phyloP scores from a whole-genome alignment of 2,329 filamentous ascomycete genomes.

The Pseudohalonectria lignicola region DNA sequence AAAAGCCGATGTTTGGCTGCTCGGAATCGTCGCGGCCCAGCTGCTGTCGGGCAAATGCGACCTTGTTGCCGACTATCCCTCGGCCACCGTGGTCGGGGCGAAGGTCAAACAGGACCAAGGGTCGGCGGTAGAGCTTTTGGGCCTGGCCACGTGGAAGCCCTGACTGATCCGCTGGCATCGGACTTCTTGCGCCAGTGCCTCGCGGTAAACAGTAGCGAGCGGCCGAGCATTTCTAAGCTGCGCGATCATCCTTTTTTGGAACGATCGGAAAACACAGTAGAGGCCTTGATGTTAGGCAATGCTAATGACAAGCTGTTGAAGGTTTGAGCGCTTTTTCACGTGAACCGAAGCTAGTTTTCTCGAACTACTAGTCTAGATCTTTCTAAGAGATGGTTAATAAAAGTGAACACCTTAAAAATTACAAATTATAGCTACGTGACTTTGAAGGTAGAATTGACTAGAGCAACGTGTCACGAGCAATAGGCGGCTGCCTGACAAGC shows the following conservation, averaged over 20 bases:
- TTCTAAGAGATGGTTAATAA: too few species aligned
- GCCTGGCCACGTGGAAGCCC: not conserved
- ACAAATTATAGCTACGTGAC: too few species aligned
- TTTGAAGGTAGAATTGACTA: too few species aligned
- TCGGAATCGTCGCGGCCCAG: constrained; percentile 3
- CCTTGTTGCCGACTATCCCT: not conserved
- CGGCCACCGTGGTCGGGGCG: not conserved
- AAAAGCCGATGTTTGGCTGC: constrained; percentile 4
- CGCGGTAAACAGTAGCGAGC: not conserved
- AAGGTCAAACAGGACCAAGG: not conserved
- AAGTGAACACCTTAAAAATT: too few species aligned
- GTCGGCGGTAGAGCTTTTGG: not conserved
- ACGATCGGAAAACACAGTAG: too few species aligned
- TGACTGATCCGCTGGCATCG: not conserved
- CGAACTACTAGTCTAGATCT: too few species aligned
- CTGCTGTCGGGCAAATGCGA: not conserved
- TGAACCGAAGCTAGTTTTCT: too few species aligned
- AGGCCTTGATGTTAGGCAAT: too few species aligned
- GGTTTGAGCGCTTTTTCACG: too few species aligned
- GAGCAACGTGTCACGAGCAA: too few species aligned
- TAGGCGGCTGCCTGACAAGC: too few species aligned
- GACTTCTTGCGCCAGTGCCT: constrained; percentile 4
- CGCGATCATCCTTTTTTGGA: not conserved
- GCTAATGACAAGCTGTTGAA: too few species aligned
- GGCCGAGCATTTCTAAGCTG: not conserved